A percentile compares a stretch with the other conserved stretches of the same genome.
Evolutionary conservation across 495 filamentous ascomycete genomes (phyloP).

Genomic region (Podospora comata): DNA sequence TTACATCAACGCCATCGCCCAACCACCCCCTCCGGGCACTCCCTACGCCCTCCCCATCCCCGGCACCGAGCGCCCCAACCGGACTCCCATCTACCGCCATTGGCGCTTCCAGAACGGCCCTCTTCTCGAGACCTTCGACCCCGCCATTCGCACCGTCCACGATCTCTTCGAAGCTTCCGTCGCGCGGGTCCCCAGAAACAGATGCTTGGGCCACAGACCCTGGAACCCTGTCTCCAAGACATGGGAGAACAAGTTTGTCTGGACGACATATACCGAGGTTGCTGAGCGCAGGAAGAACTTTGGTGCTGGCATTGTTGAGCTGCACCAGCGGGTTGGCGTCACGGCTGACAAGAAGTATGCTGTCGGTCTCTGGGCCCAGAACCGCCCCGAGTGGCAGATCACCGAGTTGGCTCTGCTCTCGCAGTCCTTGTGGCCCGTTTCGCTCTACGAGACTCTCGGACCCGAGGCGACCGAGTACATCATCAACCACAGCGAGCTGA

Average conservation of each 20-base stretch:
- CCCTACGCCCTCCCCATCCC: constrained; percentile 68
- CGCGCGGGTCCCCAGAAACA: constrained; percentile 53
- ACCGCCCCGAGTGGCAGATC: constrained; percentile 97
- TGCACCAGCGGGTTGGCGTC: constrained; percentile 70
- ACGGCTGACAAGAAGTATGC: constrained; percentile 64
- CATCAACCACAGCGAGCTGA: constrained; percentile 79
- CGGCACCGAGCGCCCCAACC: constrained; percentile 67
- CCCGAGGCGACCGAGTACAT: constrained; percentile 90
- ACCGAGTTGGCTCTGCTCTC: constrained; percentile 87
- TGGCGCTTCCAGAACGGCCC: constrained; percentile 68
- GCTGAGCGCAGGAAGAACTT: constrained; percentile 78
- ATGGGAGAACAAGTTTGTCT: constrained; percentile 71
- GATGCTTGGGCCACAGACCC: constrained; percentile 76
- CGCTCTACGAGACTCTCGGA: constrained; percentile 94
- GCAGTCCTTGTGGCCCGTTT: constrained; percentile 85
- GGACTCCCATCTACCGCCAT: constrained; percentile 76
- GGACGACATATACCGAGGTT: constrained; percentile 79
- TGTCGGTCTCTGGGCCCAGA: constrained; percentile 92
- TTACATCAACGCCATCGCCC: constrained; percentile 43
- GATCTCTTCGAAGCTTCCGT: constrained; percentile 74
- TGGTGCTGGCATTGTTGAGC: constrained; percentile 78
- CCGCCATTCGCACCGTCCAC: constrained; percentile 67
- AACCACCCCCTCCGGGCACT: constrained; percentile 56
- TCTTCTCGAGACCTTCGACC: constrained; percentile 70
- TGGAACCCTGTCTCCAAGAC: constrained; percentile 74